phyloP scores from a whole-genome alignment of 352 stramenopile species.

The Globisporangium cylindrosporum region DNA sequence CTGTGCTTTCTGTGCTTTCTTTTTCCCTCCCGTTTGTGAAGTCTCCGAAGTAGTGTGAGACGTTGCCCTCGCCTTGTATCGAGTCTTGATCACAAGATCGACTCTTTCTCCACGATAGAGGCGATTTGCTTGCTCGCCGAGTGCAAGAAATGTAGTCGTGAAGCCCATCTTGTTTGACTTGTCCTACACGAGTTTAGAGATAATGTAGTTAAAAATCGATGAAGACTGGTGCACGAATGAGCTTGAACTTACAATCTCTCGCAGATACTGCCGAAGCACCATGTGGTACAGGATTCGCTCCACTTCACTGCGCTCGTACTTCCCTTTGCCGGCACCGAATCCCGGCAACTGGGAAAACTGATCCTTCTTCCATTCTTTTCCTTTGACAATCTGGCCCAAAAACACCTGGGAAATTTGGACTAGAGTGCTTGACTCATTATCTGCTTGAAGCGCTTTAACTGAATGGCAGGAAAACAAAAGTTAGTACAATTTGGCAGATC shows the following conservation, averaged over 20 bases:
- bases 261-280: constrained; percentile 80
- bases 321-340: constrained; percentile 68
- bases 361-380: constrained; percentile 67
- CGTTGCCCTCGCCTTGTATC: constrained; percentile 34
- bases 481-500: background rate
- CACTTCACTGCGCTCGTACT: constrained; percentile 74
- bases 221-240: too few species aligned
- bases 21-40: constrained; percentile 32
- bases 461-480: constrained; percentile 1
- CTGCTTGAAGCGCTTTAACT: constrained; percentile 64
- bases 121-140: constrained; percentile 47
- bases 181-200: constrained; percentile 34
- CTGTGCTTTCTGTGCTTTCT: constrained; percentile 28
- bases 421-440: constrained; percentile 60
- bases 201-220: background rate
- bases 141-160: constrained; percentile 76
- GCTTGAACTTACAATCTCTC: constrained; percentile 47
- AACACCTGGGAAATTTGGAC: constrained; percentile 77
- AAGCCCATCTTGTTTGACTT: constrained; percentile 82
- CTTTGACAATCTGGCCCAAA: constrained; percentile 61
- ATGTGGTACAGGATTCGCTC: constrained; percentile 88
- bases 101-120: constrained; percentile 67
- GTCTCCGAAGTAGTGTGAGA: constrained; percentile 21
- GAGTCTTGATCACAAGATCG: constrained; percentile 79
- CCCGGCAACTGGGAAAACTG: constrained; percentile 54